phyloP scores from a whole-genome alignment of 257 asterid genomes.

The Nicotiana knightiana region DNA sequence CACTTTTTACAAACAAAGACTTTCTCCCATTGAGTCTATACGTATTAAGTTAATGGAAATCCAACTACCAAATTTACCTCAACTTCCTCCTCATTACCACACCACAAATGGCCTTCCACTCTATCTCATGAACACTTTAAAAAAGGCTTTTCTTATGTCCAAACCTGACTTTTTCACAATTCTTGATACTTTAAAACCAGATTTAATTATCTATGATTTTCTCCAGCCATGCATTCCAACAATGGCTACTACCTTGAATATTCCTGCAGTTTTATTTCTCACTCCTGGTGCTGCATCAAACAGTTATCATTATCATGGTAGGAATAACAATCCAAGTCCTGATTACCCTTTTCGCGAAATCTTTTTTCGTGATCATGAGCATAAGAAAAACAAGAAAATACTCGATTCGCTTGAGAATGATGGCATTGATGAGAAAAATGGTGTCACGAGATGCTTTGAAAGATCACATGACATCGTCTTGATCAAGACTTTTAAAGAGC shows the following conservation, averaged over 20 bases:
- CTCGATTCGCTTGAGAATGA: constrained; percentile 9
- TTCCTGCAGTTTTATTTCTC: constrained; percentile 47
- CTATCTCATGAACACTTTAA: constrained; percentile 38
- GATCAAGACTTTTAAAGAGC: constrained; percentile 37
- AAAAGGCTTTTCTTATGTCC: constrained; percentile 35
- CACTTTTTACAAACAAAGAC: constrained; percentile 18
- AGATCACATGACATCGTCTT: constrained; percentile 34
- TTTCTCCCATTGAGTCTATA: constrained; percentile 32
- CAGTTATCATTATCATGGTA: constrained; percentile 15
- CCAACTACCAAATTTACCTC: constrained; percentile 35
- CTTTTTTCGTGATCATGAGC: constrained; percentile 25
- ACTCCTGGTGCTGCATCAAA: constrained; percentile 34
- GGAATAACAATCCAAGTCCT: neutral
- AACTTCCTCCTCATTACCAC: constrained; percentile 49
- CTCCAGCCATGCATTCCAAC: constrained; percentile 54
- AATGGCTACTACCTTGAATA: constrained; percentile 24
- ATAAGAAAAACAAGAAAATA: neutral
- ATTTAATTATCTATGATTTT: constrained; percentile 53
- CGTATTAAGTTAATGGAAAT: constrained; percentile 51
- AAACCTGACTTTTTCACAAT: constrained; percentile 33
- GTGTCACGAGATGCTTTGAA: constrained; percentile 21
- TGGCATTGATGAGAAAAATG: constrained; percentile 1
- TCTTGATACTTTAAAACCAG: constrained; percentile 46
- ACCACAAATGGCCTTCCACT: constrained; percentile 72
- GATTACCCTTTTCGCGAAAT: constrained; percentile 47